Base-by-base conservation (phyloP, 2,329 filamentous ascomycete genomes). In the Hypocreales sp. region DNA sequence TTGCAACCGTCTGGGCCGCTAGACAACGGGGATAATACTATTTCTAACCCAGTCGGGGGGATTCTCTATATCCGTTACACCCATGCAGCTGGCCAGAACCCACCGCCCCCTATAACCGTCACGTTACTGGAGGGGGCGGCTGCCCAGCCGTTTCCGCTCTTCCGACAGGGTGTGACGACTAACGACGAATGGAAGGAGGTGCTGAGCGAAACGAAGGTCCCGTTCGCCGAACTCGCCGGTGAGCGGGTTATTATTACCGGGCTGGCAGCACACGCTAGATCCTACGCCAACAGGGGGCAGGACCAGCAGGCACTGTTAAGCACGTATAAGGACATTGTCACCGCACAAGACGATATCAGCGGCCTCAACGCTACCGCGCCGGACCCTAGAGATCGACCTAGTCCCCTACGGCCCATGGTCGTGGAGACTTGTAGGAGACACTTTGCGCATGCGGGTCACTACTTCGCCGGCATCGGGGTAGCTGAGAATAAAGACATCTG, bases 11-110 rank as follows among this genome's bases (percentile, higher is more conserved):
- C 11, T 4, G 20, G 12, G 10, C 20, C 20, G 7, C 13, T 30
- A 2, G 2, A 16, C 2, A n/a, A 28, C 13, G 32, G 27, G 1
- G n/a, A 17, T 8, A 23, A 32, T 5, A 12, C 2, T 1, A 19
- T 34, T 8, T 10, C 15, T 2, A n/a, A 13, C 10, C 5, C 2
- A 1, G 3, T 13, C 7, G 32, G 27, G 5, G 32, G 32, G 7
- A 34, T 34, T 13, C 12, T 34, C 3, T 34, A 34, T 13, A 24
- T 34, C 18, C 30, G 24, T 4, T 30, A 34, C 14, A 18, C 24
- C 8, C 9, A 30, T 9, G 3, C 6, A 3, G 3, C 10, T 0
- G 26, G 16, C 6, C 15, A 22, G 15, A 5, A 13, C 1, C 7
- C 5, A 7, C 12, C n/a, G 3, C 26, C 32, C 1, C 20, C 23